Conservation (phyloP, 352 stramenopile species). For the Stramenopiles sp. region DNA sequence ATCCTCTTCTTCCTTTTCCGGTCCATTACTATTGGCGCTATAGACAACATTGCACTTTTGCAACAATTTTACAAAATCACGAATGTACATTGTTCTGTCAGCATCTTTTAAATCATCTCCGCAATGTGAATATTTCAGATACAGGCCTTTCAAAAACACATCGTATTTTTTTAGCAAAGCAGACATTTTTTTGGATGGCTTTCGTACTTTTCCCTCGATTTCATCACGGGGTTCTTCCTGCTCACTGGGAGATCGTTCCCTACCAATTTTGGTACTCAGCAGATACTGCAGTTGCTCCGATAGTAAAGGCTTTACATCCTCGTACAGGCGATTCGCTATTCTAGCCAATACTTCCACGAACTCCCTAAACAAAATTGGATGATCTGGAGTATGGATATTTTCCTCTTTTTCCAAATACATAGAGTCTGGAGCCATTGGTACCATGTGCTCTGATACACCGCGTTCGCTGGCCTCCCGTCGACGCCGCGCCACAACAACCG, state of each 20-base stretch:
- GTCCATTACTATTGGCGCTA: not conserved
- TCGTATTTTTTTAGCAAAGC: not conserved
- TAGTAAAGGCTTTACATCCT: not conserved
- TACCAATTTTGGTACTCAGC: not conserved
- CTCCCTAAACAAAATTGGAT: not conserved
- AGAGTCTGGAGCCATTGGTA: not conserved
- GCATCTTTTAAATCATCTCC: not conserved
- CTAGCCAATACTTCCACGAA: not conserved
- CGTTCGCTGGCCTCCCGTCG: not conserved
- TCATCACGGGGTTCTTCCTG: not conserved
- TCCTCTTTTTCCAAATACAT: not conserved
- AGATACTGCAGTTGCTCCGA: not conserved
- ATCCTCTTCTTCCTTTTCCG: not conserved
- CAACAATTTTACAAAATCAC: not conserved
- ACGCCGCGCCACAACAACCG: not conserved
- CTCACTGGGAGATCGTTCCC: not conserved
- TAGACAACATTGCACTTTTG: not conserved
- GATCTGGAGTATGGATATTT: not conserved
- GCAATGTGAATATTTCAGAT: not conserved
- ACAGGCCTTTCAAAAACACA: not conserved
- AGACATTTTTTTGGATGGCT: not conserved
- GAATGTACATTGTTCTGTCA: not conserved
- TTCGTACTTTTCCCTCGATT: not conserved
- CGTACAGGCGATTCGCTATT: not conserved
- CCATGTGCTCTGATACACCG: not conserved